Evolutionary conservation across 1,284 basidiomycete species (phyloP).

Genomic region (Apiotrichum sp.): DNA sequence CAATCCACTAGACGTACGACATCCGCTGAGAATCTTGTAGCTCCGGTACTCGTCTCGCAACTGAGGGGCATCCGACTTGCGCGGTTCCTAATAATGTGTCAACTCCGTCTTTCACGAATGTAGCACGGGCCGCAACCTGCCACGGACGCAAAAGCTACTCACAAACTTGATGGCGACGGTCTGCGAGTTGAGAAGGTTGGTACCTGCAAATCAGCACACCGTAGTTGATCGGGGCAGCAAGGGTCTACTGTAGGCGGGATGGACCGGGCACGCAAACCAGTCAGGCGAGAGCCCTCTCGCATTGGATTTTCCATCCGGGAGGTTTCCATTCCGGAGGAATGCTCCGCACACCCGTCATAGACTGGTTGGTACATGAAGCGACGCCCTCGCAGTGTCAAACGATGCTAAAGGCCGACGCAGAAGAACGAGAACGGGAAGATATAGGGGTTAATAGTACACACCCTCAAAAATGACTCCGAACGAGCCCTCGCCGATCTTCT

Average conservation of each 20-base stretch:
- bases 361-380: too few relatives aligned
- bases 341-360: too few relatives aligned
- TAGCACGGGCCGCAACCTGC: too few relatives aligned
- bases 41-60: conserved; percentile 93
- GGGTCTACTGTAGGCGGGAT: too few relatives aligned
- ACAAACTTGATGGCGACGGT: conserved; percentile 98
- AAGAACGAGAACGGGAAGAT: too few relatives aligned
- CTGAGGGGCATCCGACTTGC: conserved; percentile 94
- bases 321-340: too few relatives aligned
- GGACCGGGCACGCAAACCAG: too few relatives aligned
- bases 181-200: conserved; percentile 89
- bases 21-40: conserved; percentile 89
- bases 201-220: conserved; percentile 54
- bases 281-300: too few relatives aligned
- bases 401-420: not conserved
- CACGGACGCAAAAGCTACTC: conserved; percentile 42
- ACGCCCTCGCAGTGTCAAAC: too few relatives aligned
- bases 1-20: conserved; percentile 59
- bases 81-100: conserved; percentile 62
- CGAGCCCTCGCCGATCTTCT: conserved; percentile 66
- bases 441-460: conserved; percentile 37
- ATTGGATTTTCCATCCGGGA: too few relatives aligned
- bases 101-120: conserved; percentile 1
- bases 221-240: too few relatives aligned
- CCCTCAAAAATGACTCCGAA: conserved; percentile 98